Conservation (phyloP, 73 alveolate genomes). For the Paramecium biaurelia region DNA sequence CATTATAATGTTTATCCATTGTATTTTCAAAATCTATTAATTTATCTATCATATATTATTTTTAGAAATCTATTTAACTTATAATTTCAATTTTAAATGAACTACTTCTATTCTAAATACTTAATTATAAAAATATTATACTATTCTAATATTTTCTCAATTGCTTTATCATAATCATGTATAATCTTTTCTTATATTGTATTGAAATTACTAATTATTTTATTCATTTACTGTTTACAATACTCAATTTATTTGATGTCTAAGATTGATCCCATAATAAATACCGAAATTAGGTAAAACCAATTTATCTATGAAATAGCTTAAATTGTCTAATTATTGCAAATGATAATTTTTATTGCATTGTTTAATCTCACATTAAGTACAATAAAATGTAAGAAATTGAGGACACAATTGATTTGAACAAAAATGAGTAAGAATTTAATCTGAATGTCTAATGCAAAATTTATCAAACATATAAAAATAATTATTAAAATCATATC, state of each 20-base stretch:
- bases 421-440: not conserved
- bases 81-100: not conserved
- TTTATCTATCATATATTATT: not conserved
- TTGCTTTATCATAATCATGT: not conserved
- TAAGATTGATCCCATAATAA: not conserved
- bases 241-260: not conserved
- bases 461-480: not conserved
- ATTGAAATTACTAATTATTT: not conserved
- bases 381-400: not conserved
- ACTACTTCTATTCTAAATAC: not conserved
- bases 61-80: not conserved
- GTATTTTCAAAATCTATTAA: not conserved
- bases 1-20: not conserved
- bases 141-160: not conserved
- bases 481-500: not conserved
- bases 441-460: constrained; percentile 6
- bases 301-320: not conserved
- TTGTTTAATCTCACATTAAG: not conserved
- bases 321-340: not conserved
- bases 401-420: not conserved
- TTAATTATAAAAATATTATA: not conserved
- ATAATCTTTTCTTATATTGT: not conserved
- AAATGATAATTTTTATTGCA: constrained; percentile 12
- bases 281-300: not conserved
- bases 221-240: not conserved